Base-by-base conservation (phyloP, 2,329 filamentous ascomycete species). In the Botrytis paeoniae region DNA sequence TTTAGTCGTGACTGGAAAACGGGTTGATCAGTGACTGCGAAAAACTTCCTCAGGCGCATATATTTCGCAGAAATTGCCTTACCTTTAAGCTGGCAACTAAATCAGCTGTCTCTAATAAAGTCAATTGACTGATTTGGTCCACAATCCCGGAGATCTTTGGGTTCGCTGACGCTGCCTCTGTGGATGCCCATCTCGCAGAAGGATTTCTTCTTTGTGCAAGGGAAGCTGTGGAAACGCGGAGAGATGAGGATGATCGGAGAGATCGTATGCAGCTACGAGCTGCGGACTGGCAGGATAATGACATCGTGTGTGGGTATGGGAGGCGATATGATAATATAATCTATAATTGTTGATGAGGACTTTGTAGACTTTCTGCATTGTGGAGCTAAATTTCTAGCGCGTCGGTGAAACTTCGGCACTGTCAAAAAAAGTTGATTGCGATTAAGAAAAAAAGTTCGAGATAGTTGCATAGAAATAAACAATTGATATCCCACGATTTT, bases 101-200 rank as follows among this genome's bases (percentile, higher is more conserved):
- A 82, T 98, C 96, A 73, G 97, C 95, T 57, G 96, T 99, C 89
- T 99, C 97, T 80, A 99, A 86, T 74, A 99, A 88, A 62, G 95
- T 99, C 89, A 99, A 92, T 89, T 96, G 91, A 85, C 95, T 97
- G 84, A 99, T 99, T 85, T 99, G 95, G 83, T 99, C 95, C 81
- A 99, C 96, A 81, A 99, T 99, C 74, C 89, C 89, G 79, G 91
- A 84, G 80, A 99, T 97, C 89, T 99, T 99, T 76, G 96, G 94
- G 85, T 93, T 97, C 75, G 86, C 84, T 79, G 88, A 83, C 73
- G 86, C 84, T 73, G 89, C 90, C 80, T 95, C 92, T 79, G 94
- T 95, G 76, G 94, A 95, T 84, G 96, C 93, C 92, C 93, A 95
- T 89, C 96, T 90, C 81, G 89, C 82, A 77, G 83, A 81, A 72